A percentile compares a stretch with the other conserved stretches of the same genome.
These are phyloP conservation scores for Saccharum officinarum DNA, from an alignment of 176 grass and related monocot species.

Conservation along the genomic window DNA sequence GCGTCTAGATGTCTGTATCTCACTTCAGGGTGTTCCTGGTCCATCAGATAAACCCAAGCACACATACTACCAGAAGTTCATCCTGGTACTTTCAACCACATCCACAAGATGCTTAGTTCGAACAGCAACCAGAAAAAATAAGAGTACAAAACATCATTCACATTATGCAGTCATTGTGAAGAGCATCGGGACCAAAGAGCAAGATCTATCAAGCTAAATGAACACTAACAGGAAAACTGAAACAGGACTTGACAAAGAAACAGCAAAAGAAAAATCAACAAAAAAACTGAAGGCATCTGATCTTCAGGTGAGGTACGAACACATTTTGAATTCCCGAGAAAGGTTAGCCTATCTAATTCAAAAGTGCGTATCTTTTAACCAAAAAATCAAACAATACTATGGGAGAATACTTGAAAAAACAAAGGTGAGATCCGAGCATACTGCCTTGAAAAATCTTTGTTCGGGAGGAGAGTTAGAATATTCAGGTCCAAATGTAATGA, in stretches of 20 bases:
- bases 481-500: constrained; percentile 9
- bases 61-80: constrained; percentile 13
- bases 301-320: background rate
- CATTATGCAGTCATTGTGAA: background rate
- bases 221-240: background rate
- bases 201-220: background rate
- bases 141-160: background rate
- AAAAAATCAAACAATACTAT: constrained; percentile 20
- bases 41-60: constrained; percentile 11
- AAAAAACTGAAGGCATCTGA: background rate
- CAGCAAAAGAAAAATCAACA: background rate
- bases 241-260: background rate
- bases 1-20: background rate
- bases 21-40: constrained; percentile 15
- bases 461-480: constrained; percentile 6
- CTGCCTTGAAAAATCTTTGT: background rate
- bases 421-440: background rate
- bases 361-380: background rate
- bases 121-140: constrained; percentile 15
- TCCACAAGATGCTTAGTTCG: background rate
- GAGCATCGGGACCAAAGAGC: background rate
- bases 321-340: background rate
- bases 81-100: constrained; percentile 27
- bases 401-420: constrained; percentile 8
- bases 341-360: background rate